These are phyloP conservation scores for Colletotrichum navitas DNA, from an alignment of 2,329 filamentous ascomycete genomes.

Conservation along the genomic window DNA sequence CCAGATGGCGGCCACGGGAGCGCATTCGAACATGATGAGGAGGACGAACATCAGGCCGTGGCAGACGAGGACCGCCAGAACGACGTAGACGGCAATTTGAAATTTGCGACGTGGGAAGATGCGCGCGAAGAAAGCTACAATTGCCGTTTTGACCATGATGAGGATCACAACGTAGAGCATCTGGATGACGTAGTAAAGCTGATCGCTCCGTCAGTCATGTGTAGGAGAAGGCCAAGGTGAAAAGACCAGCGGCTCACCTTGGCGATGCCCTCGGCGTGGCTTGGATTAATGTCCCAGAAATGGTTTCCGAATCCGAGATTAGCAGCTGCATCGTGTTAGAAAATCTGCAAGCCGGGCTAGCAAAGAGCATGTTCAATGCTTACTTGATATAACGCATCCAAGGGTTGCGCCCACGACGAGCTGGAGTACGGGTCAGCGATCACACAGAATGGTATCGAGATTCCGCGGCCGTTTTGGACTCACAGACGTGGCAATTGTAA, in stretches of 20 bases:
- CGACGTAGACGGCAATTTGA: constrained; percentile 30
- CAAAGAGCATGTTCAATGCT: not conserved
- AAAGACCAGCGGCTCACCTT: constrained; percentile 6
- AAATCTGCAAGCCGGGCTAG: not conserved
- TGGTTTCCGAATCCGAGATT: constrained; percentile 43
- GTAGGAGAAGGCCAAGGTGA: too few relatives aligned
- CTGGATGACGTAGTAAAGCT: constrained; percentile 43
- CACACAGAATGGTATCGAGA: not conserved
- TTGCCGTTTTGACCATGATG: constrained; percentile 45
- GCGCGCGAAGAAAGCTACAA: constrained; percentile 44
- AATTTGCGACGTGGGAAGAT: constrained; percentile 42
- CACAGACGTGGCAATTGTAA: constrained; percentile 24
- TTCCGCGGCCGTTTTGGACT: not conserved
- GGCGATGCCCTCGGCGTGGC: constrained; percentile 21
- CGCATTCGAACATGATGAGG: constrained; percentile 44
- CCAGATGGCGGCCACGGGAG: constrained; percentile 41
- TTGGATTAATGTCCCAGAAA: constrained; percentile 44
- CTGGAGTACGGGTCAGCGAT: not conserved
- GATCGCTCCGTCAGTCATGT: not conserved
- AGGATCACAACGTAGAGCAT: constrained; percentile 45
- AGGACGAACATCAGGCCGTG: constrained; percentile 43
- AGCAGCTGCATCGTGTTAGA: not conserved
- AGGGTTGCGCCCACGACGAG: constrained; percentile 3
- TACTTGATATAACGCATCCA: constrained; percentile 25
- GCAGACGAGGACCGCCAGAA: constrained; percentile 35